These are phyloP conservation scores for Cydonia oblonga DNA, from an alignment of 331 rosid species.

Conservation along the genomic window DNA sequence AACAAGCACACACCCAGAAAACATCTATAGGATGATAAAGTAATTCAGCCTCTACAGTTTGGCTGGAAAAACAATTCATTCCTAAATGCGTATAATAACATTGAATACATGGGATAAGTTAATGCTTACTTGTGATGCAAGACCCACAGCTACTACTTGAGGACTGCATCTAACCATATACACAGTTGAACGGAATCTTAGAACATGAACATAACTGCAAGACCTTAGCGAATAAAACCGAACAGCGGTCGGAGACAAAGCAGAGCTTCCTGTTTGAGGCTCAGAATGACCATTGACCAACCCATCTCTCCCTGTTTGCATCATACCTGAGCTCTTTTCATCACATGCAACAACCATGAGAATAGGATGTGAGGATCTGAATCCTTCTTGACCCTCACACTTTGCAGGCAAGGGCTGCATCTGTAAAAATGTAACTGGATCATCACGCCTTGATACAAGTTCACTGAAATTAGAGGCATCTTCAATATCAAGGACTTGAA, in stretches of 20 bases:
- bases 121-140: conserved; percentile 82
- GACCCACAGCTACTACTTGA: conserved; percentile 83
- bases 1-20: not conserved
- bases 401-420: conserved; percentile 71
- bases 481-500: conserved; percentile 93
- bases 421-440: conserved; percentile 93
- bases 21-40: not conserved
- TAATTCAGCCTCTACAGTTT: not conserved
- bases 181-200: conserved; percentile 87
- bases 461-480: conserved; percentile 69
- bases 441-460: conserved; percentile 76
- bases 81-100: conserved; percentile 3
- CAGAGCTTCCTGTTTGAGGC: conserved; percentile 42
- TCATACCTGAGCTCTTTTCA: conserved; percentile 57
- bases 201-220: conserved; percentile 80
- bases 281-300: conserved; percentile 41
- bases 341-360: conserved; percentile 92
- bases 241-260: conserved; percentile 69
- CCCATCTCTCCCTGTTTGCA: conserved; percentile 54
- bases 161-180: conserved; percentile 96
- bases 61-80: not conserved
- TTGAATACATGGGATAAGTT: not conserved
- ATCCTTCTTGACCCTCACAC: conserved; percentile 54
- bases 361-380: conserved; percentile 72
- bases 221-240: conserved; percentile 85